phyloP scores from a whole-genome alignment of 805 yeast species.

The Cyberlindnera japonica region DNA sequence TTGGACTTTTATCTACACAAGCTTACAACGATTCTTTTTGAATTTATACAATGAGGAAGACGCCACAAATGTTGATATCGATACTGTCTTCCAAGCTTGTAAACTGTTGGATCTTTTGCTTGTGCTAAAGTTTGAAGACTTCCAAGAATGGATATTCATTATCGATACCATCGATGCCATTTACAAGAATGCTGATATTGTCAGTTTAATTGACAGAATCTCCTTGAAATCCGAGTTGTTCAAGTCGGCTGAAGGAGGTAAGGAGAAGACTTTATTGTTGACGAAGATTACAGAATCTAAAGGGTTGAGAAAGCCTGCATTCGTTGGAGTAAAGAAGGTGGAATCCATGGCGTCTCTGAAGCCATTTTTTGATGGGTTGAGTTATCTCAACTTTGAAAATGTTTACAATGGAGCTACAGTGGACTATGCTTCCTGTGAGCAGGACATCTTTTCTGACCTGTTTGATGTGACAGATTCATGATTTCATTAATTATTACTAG shows the following conservation, averaged over 20 bases:
- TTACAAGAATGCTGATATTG: conserved; percentile 33
- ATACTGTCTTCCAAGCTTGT: conserved; percentile 53
- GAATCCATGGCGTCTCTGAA: conserved; percentile 45
- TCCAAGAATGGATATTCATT: conserved; percentile 84
- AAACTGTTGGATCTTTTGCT: conserved; percentile 76
- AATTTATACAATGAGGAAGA: conserved; percentile 29
- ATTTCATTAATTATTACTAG: no score
- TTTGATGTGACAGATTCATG: conserved; percentile 26
- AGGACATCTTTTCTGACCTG: conserved; percentile 59
- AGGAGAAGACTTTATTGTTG: conserved; percentile 14
- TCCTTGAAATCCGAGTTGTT: conserved; percentile 17
- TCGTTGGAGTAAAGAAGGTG: conserved; percentile 39
- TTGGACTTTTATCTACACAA: conserved; percentile 68
- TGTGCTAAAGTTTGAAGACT: conserved; percentile 72
- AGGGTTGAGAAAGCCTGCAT: conserved; percentile 31
- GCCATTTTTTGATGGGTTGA: conserved; percentile 61
- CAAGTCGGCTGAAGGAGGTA: conserved; percentile 22
- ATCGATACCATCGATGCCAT: conserved; percentile 62
- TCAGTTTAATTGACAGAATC: conserved; percentile 27
- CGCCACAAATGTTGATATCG: conserved; percentile 36
- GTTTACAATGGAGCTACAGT: conserved; percentile 47
- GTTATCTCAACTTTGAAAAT: conserved; percentile 63
- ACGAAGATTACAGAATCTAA: conserved; percentile 19
- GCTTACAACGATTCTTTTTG: conserved; percentile 50
- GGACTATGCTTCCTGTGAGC: conserved; percentile 45